Conservation (phyloP, 371 early-diverging fungal species). For the Mucor piriformis region DNA sequence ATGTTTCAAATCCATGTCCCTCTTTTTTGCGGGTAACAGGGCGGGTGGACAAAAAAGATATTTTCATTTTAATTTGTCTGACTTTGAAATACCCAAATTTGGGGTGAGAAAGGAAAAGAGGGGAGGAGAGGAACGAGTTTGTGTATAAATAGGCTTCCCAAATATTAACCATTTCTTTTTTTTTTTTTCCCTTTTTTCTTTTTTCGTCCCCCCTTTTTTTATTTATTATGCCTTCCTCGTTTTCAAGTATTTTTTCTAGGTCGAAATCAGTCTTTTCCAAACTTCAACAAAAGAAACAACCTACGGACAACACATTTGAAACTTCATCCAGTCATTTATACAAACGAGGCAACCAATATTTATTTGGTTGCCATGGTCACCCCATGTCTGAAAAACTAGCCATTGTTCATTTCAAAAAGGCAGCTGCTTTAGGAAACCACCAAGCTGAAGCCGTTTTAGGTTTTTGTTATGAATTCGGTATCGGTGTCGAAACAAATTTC, state of each 20-base stretch:
- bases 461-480: conserved; percentile 78
- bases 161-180: neutral
- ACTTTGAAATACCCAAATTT: no score
- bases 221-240: conserved; percentile 13
- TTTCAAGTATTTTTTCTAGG: conserved; percentile 17
- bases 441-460: conserved; percentile 55
- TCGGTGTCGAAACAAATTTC: conserved; percentile 62
- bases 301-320: neutral
- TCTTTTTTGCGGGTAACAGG: no score
- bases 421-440: conserved; percentile 42
- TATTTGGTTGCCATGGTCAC: conserved; percentile 57
- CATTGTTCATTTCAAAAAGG: conserved; percentile 43
- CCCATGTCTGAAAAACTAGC: conserved; percentile 43
- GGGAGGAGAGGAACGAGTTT: neutral
- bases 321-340: conserved; percentile 25
- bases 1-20: no score
- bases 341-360: conserved; percentile 43
- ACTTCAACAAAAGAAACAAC: conserved; percentile 6
- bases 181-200: conserved; percentile 4
- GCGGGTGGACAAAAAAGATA: no score
- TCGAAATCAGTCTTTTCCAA: conserved; percentile 24
- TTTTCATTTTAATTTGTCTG: no score
- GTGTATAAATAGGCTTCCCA: neutral
- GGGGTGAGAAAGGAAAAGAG: no score
- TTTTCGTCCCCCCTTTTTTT: conserved; percentile 4